Conservation (phyloP, 1,284 basidiomycete genomes). For the Malassezia dermatis region DNA sequence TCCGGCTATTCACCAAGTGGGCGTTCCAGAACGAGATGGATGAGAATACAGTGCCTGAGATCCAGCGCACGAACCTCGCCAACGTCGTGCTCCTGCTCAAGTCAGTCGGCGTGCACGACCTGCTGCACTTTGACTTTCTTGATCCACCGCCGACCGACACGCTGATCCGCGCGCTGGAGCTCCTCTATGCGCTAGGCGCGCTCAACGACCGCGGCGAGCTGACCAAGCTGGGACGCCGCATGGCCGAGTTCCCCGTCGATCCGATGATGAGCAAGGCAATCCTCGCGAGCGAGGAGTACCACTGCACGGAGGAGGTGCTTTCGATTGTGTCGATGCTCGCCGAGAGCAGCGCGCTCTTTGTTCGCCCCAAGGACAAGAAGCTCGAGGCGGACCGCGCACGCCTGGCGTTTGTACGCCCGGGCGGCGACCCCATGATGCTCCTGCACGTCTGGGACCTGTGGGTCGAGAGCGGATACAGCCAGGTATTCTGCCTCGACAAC, state of each 20-base stretch:
- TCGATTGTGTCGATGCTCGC: constrained; percentile 97
- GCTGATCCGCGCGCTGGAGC: constrained; percentile 84
- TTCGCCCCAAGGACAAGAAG: constrained; percentile 64
- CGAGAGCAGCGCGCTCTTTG: constrained; percentile 87
- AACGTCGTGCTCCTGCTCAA: constrained; percentile 58
- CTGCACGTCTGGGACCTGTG: constrained; percentile 98
- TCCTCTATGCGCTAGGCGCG: constrained; percentile 88
- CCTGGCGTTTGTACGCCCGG: constrained; percentile 77
- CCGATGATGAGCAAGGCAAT: constrained; percentile 95
- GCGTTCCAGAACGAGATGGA: constrained; percentile 58
- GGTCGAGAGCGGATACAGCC: constrained; percentile 86
- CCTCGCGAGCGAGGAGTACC: constrained; percentile 83
- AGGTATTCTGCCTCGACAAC: constrained; percentile 55
- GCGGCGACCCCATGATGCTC: constrained; percentile 95
- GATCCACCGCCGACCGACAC: constrained; percentile 79
- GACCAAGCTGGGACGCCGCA: constrained; percentile 85
- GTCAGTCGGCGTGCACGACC: constrained; percentile 57
- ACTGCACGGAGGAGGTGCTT: constrained; percentile 92
- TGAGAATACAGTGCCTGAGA: constrained; percentile 57
- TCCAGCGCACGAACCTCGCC: constrained; percentile 53
- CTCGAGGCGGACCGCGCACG: constrained; percentile 69
- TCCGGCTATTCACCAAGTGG: constrained; percentile 65
- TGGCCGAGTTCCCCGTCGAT: constrained; percentile 98
- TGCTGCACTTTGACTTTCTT: constrained; percentile 58
- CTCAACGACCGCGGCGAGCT: constrained; percentile 91